Base-by-base conservation (phyloP, 495 filamentous ascomycete genomes). In the Cryomyces antarcticus region DNA sequence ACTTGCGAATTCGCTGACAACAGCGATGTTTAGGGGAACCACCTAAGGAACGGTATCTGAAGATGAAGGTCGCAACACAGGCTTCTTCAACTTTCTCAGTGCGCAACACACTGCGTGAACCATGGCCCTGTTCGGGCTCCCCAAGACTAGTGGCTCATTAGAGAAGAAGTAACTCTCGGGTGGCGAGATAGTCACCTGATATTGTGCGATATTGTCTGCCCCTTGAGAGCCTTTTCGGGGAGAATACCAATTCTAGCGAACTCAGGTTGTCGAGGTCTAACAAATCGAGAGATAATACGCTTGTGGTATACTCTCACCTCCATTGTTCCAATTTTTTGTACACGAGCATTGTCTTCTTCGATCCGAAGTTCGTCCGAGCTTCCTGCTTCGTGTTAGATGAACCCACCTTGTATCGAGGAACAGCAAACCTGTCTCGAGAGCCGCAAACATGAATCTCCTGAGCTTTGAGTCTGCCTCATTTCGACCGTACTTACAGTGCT, bases 151-250 rank as follows among this genome's bases (percentile, higher is more conserved):
- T 30, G 29, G 9, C n/a, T 43, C 27, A 37, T 31, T 33, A 43
- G 30, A 24, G 37, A 27, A 37, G 5, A 30, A 24, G 2, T 10
- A 11, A 37, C 5, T 24, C n/a, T 28, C 38, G 38, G 2, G 1
- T 28, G 5, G 13, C 33, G 13, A 5, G 28, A 10, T 30, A 38
- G 42, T 31, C 44, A 29, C 12, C 43, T 29, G 29, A 48, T 13
- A 5, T 43, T 49, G 31, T 49, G 46, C 13, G 51, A 50, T 24
- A 54, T 43, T 2, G 51, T 45, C 6, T 46, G 48, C 9, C 51
- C 51, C 38, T 54, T 54, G 31, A 54, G 37, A 7, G 17, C 27
- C 39, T 54, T 54, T 30, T 54, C 48, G 4, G 51, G 40, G 28
- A 48, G 30, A 3, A 39, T 27, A 5, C 43, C 43, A 12, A 31